Percentiles rank a stretch among this genome's conserved stretches.
Evolutionary conservation across 495 filamentous ascomycete genomes (phyloP).

Genomic region (Aspergillus kassunensis): DNA sequence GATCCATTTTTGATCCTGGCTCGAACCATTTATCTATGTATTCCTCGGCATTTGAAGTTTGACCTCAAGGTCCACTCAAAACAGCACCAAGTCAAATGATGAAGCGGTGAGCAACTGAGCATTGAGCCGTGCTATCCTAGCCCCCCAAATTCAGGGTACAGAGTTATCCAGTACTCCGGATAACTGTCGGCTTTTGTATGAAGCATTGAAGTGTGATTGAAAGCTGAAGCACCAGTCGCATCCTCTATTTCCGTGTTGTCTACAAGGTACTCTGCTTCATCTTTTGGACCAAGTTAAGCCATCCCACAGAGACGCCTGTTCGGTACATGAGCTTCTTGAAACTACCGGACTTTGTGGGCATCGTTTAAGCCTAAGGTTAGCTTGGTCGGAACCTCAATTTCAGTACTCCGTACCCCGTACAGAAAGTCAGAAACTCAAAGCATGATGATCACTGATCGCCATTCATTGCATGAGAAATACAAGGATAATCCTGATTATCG

Average conservation of each 20-base stretch:
- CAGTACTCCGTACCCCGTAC: not conserved
- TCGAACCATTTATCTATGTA: not conserved
- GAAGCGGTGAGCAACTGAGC: slow-evolving; percentile 1
- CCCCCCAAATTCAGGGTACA: not conserved
- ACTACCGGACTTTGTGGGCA: not conserved
- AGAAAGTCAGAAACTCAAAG: not conserved
- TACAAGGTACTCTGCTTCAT: too few species aligned
- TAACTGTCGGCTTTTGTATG: too few species aligned
- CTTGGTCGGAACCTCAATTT: not conserved
- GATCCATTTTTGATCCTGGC: not conserved
- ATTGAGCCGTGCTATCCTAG: not conserved
- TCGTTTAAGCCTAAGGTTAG: not conserved
- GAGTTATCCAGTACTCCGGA: too few species aligned
- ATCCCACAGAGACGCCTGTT: too few species aligned
- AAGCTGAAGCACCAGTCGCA: too few species aligned
- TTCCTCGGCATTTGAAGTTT: not conserved
- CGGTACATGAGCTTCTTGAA: not conserved
- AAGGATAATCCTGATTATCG: too few species aligned
- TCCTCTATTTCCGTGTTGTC: too few species aligned
- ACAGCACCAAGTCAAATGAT: not conserved
- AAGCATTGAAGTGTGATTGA: too few species aligned
- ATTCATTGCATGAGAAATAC: slow-evolving; percentile 14
- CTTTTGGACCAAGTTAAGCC: not conserved
- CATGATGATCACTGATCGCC: slow-evolving; percentile 30
- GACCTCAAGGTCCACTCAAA: not conserved